A percentile compares a stretch with the other conserved stretches of the same genome.
These are phyloP conservation scores for Pseudogymnoascus sp. DNA, from an alignment of 2,329 filamentous ascomycete species.

Conservation along the genomic window DNA sequence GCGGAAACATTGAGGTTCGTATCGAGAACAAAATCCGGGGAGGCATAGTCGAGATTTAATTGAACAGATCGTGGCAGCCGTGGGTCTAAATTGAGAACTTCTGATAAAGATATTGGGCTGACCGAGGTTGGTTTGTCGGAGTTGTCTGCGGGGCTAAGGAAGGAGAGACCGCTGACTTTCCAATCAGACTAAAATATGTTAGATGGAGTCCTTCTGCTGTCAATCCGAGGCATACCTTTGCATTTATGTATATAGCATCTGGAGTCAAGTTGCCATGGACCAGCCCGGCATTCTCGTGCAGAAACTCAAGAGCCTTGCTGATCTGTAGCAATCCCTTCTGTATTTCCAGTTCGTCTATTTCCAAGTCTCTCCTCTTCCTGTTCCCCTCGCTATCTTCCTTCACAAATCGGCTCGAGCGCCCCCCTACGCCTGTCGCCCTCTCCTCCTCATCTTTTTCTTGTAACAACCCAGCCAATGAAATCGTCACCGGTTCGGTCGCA, in stretches of 20 bases:
- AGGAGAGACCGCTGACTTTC: constrained; percentile 94
- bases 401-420: constrained; percentile 69
- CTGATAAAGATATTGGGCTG: constrained; percentile 70
- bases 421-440: constrained; percentile 55
- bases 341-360: constrained; percentile 94
- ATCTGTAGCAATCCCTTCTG: constrained; percentile 93
- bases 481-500: constrained; percentile 83
- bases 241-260: constrained; percentile 87
- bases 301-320: constrained; percentile 86
- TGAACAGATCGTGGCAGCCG: constrained; percentile 76
- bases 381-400: constrained; percentile 71
- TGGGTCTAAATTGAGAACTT: constrained; percentile 77
- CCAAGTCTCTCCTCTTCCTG: constrained; percentile 67
- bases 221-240: constrained; percentile 51
- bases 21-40: constrained; percentile 90
- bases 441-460: constrained; percentile 88
- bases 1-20: constrained; percentile 74
- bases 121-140: constrained; percentile 69
- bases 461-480: constrained; percentile 74
- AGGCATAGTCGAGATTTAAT: constrained; percentile 85
- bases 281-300: constrained; percentile 89
- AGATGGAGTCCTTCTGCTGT: constrained; percentile 19
- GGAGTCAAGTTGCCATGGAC: constrained; percentile 93
- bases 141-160: constrained; percentile 72
- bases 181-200: constrained; percentile 67